Base-by-base conservation (phyloP, 768 basidiomycete genomes). In the Udeniomyces megalosporus region DNA sequence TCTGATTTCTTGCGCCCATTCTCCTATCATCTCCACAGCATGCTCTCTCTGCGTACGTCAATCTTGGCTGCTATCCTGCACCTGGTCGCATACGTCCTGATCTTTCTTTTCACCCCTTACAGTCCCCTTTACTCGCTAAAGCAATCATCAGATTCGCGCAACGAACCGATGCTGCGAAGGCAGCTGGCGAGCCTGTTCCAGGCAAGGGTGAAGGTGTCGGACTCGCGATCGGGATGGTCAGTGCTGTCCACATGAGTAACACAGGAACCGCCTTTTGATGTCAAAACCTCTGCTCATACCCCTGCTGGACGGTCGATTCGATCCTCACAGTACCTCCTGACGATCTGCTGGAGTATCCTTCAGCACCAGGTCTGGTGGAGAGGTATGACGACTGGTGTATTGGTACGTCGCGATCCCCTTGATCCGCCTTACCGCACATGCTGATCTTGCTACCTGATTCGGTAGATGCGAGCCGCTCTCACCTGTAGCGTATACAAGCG, bases 331-430 rank as follows among this genome's bases (percentile, higher is more conserved):
- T 62, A 54, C 14, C 53, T 56, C 1, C 28, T 62, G 24, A 62
- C 53, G 29, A 50, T 51, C 22, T 14, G 14, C 2, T 62, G 61
- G 61, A 34, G 29, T 12, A 15, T 62, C 7, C 24, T 55, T 14
- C 52, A 45, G 15, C 61, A 62, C 35, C 61, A 62, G 45, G 61
- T 62, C 3, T 62, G 61, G 61, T 62, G 61, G 61, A n/a, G 61
- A 35, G 61, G 61, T 4, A 61, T 47, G 45, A 58, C 57, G 17
- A 47, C 57, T 15, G 57, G 55, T 22, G 58, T 49, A 1, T 24
- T 59, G 20, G 38, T 42, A 42, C 10, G 38, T 8, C 38, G 8
- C 38, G 38, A 42, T 8, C 17, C 32, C 14, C 32, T 8, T 53
- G 24, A 26, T 31, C 28, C 31, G 8, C 51, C 51, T 12, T 53